phyloP scores from a whole-genome alignment of 1,284 basidiomycete genomes.

The Cutaneotrichosporon sp. region DNA sequence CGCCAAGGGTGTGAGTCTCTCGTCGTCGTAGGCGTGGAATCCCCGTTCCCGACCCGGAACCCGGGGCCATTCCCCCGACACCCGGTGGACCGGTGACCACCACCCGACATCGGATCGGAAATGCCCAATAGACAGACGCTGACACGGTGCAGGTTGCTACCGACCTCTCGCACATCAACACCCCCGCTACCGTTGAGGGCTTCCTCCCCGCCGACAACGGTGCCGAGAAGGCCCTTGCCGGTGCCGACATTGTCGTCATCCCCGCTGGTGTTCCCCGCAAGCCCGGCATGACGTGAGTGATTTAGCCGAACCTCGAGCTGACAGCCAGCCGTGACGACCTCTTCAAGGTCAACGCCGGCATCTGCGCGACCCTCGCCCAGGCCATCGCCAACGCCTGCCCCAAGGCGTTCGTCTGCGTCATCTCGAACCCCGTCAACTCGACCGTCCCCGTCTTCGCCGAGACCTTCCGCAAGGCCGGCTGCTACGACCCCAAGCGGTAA shows the following conservation, averaged over 20 bases:
- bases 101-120: background rate
- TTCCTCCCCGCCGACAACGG: slow-evolving; percentile 54
- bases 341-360: slow-evolving; percentile 66
- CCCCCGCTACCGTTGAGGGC: slow-evolving; percentile 71
- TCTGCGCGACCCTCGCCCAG: slow-evolving; percentile 92
- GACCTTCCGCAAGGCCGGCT: slow-evolving; percentile 89
- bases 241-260: slow-evolving; percentile 78
- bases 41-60: background rate
- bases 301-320: background rate
- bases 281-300: slow-evolving; percentile 64
- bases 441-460: slow-evolving; percentile 97
- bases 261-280: slow-evolving; percentile 96
- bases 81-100: no score
- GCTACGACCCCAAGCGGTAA: slow-evolving; percentile 77
- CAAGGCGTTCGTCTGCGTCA: slow-evolving; percentile 89
- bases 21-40: background rate
- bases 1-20: slow-evolving; percentile 49
- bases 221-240: slow-evolving; percentile 50
- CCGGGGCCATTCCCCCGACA: background rate
- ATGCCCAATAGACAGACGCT: no score
- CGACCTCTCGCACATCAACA: slow-evolving; percentile 92
- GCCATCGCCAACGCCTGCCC: slow-evolving; percentile 85
- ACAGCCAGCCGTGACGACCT: slow-evolving; percentile 80
- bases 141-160: slow-evolving; percentile 63
- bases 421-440: slow-evolving; percentile 81